Conservation (phyloP, 208 protist genomes). For the Leishmania guyanensis region DNA sequence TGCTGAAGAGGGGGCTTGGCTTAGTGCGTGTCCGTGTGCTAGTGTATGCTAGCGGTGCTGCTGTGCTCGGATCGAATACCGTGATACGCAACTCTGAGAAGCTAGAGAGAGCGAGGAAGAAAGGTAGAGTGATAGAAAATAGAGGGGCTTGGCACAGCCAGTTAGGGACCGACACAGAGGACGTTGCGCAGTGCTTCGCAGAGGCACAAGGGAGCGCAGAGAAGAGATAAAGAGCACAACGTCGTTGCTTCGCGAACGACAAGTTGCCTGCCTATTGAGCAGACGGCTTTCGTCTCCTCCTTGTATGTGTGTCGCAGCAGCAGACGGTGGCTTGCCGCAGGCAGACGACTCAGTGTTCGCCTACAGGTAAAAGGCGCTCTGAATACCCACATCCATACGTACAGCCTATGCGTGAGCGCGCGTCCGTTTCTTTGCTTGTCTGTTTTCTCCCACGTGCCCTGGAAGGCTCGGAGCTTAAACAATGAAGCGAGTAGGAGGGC, state of each 20-base stretch:
- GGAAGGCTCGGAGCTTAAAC: background rate
- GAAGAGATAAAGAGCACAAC: background rate
- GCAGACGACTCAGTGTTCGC: background rate
- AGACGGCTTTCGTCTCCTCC: background rate
- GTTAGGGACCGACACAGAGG: background rate
- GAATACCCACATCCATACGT: background rate
- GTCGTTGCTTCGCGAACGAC: background rate
- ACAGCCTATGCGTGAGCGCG: background rate
- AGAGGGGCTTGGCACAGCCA: background rate
- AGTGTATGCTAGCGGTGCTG: background rate
- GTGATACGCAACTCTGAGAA: background rate
- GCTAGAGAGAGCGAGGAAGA: background rate
- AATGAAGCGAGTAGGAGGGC: background rate
- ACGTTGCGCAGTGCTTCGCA: background rate
- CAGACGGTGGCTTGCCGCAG: background rate
- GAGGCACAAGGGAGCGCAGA: background rate
- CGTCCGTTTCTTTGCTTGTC: background rate
- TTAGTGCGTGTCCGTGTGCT: background rate
- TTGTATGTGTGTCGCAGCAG: background rate
- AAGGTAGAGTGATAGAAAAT: background rate
- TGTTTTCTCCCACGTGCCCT: background rate
- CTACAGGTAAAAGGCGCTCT: background rate
- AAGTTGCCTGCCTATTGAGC: background rate
- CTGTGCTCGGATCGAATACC: background rate
- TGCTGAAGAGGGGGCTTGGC: background rate